phyloP scores from a whole-genome alignment of 1,284 basidiomycete genomes.

The Coriolopsis trogii region DNA sequence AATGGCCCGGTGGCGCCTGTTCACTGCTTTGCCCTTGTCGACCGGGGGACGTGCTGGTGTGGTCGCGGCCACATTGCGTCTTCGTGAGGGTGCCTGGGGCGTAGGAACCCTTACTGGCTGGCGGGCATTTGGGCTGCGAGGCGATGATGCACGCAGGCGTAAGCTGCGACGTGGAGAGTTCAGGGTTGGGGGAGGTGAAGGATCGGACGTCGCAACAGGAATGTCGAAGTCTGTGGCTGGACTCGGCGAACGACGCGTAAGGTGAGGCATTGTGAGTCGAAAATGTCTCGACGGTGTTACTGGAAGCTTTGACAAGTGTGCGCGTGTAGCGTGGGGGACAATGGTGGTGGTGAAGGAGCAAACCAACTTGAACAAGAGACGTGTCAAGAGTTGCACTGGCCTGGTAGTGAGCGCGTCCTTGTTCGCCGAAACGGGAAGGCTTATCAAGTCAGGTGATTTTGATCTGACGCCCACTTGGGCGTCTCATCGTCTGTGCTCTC shows the following conservation, averaged over 20 bases:
- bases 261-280: background rate
- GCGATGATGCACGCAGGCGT: background rate
- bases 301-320: too few relatives aligned
- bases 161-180: background rate
- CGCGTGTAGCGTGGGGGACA: too few relatives aligned
- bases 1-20: background rate
- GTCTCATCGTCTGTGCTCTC: too few relatives aligned
- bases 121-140: background rate
- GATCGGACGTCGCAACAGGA: constrained; percentile 6
- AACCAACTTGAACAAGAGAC: too few relatives aligned
- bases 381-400: too few relatives aligned
- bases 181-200: background rate
- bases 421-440: too few relatives aligned
- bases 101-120: background rate
- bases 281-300: background rate
- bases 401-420: too few relatives aligned
- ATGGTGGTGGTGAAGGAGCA: too few relatives aligned
- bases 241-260: background rate
- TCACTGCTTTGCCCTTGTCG: constrained; percentile 10
- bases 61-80: background rate
- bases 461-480: too few relatives aligned
- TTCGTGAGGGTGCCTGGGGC: background rate
- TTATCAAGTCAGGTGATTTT: too few relatives aligned
- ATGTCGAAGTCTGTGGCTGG: constrained; percentile 9
- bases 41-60: background rate